Conservation (phyloP, 768 basidiomycete genomes). For the Boletus rubescentipes region DNA sequence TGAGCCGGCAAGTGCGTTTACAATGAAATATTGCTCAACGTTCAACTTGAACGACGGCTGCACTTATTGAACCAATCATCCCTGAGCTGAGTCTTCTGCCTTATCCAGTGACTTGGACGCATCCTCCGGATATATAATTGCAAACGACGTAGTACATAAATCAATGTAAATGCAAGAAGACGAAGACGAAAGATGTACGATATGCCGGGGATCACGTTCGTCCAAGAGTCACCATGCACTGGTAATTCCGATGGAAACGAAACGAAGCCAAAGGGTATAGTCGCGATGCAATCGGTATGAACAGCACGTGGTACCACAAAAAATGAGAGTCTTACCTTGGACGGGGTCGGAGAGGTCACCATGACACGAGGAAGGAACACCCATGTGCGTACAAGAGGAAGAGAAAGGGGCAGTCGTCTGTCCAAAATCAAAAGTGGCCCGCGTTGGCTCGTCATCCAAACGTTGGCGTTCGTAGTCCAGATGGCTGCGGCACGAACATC, state of each 20-base stretch:
- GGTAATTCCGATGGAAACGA: neutral
- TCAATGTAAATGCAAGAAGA: neutral
- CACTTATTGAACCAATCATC: too few species aligned
- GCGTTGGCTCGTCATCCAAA: constrained; percentile 18
- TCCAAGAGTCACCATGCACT: neutral
- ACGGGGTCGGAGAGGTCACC: too few species aligned
- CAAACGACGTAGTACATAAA: neutral
- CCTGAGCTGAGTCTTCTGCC: too few species aligned
- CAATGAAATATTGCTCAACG: too few species aligned
- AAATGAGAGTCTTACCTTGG: neutral
- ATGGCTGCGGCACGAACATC: constrained; percentile 26
- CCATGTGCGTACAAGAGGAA: neutral
- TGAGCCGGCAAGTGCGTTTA: too few species aligned
- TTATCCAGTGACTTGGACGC: too few species aligned
- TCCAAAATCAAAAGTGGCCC: neutral
- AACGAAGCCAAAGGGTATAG: neutral
- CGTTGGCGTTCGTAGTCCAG: constrained; percentile 26
- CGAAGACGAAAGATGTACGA: neutral
- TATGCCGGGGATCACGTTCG: neutral
- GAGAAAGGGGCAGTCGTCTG: neutral
- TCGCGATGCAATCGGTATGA: neutral
- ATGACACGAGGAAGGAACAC: neutral
- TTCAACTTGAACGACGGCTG: too few species aligned
- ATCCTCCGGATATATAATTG: too few species aligned
- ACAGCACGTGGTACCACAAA: neutral